A percentile compares a stretch with the other conserved stretches of the same genome.
These are phyloP conservation scores for Codiaeum variegatum DNA, from an alignment of 441 rosid genomes.

Conservation along the genomic window DNA sequence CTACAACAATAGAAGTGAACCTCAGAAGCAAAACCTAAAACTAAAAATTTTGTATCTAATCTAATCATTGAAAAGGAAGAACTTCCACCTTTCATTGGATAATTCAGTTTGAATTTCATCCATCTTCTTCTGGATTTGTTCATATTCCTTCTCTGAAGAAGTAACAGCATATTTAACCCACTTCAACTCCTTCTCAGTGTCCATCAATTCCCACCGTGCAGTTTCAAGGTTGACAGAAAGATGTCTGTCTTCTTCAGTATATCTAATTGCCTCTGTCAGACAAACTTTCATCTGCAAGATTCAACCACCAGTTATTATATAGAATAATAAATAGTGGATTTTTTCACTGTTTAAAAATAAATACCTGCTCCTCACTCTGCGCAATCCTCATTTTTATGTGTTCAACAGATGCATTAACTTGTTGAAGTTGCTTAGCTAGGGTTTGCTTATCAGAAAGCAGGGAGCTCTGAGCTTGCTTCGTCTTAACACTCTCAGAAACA, in stretches of 20 bases:
- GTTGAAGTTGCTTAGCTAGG: constrained; percentile 75
- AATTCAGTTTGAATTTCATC: constrained; percentile 51
- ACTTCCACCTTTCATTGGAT: constrained; percentile 63
- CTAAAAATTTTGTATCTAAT: neutral
- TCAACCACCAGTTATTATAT: constrained; percentile 5
- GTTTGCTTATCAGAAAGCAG: constrained; percentile 79
- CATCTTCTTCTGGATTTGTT: constrained; percentile 60
- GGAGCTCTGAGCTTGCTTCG: constrained; percentile 65
- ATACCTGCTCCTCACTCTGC: constrained; percentile 77
- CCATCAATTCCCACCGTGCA: constrained; percentile 72
- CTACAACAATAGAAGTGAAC: neutral
- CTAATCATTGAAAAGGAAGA: constrained; percentile 4
- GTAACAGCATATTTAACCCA: constrained; percentile 73
- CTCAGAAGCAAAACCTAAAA: neutral
- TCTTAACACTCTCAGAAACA: constrained; percentile 96
- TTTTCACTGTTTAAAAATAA: neutral
- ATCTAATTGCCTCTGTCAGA: constrained; percentile 57
- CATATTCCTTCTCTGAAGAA: constrained; percentile 81
- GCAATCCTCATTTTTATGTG: constrained; percentile 55
- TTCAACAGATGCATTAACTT: constrained; percentile 55
- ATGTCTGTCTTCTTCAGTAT: constrained; percentile 74
- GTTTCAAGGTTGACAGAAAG: constrained; percentile 57
- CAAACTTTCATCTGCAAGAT: constrained; percentile 69
- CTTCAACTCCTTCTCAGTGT: constrained; percentile 84
- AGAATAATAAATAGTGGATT: constrained; percentile 1